These are phyloP conservation scores for Papiliotrema terrestris DNA, from an alignment of 1,284 basidiomycete species.

Conservation along the genomic window DNA sequence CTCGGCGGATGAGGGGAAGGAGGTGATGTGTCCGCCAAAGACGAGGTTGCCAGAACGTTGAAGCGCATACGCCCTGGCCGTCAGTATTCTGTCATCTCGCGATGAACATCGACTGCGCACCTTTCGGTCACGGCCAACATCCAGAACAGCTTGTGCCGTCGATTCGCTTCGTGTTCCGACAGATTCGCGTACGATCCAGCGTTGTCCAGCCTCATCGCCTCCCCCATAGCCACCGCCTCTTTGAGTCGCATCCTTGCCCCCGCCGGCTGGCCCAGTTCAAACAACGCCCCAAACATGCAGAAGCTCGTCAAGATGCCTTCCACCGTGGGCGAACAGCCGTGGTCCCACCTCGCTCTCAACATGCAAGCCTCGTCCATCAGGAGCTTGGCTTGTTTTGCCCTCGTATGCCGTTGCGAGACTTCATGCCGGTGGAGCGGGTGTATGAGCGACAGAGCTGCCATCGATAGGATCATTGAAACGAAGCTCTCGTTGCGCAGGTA, in stretches of 20 bases:
- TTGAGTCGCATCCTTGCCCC: conserved; percentile 20
- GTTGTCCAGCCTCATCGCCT: conserved; percentile 18
- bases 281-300: conserved; percentile 30
- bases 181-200: conserved; percentile 5
- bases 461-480: conserved; percentile 22
- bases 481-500: conserved; percentile 13
- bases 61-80: background rate
- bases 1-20: background rate
- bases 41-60: conserved; percentile 17
- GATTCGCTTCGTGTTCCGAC: conserved; percentile 10
- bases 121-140: conserved; percentile 30
- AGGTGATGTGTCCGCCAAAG: conserved; percentile 18
- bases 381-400: conserved; percentile 19
- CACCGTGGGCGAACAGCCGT: conserved; percentile 15
- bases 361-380: conserved; percentile 28
- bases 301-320: conserved; percentile 26
- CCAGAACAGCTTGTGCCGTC: conserved; percentile 26
- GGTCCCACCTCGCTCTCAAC: conserved; percentile 22
- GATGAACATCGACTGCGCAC: conserved; percentile 7
- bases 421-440: conserved; percentile 27
- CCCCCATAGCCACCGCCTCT: conserved; percentile 24
- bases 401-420: conserved; percentile 3
- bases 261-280: conserved; percentile 22
- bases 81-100: background rate
- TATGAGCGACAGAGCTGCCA: conserved; percentile 23